Percentiles rank a stretch among this genome's conserved stretches.
These are phyloP conservation scores for Dioscorea dumetorum DNA, from an alignment of 106 monocot genomes.

Conservation along the genomic window DNA sequence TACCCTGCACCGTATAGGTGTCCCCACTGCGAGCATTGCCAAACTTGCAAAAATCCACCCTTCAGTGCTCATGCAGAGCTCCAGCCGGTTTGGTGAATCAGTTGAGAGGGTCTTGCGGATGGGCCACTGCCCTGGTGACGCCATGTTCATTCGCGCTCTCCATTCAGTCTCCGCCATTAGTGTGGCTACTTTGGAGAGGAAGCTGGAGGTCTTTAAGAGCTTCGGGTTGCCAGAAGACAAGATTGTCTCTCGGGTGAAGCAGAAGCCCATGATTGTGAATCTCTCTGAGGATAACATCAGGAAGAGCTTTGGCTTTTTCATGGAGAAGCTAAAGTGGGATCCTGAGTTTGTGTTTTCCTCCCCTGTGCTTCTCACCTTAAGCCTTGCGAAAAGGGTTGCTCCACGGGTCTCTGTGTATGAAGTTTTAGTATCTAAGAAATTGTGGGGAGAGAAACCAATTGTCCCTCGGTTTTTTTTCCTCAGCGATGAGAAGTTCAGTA, in stretches of 20 bases:
- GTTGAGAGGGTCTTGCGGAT: background rate
- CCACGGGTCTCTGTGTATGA: slow-evolving; percentile 33
- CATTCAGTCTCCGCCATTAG: slow-evolving; percentile 8
- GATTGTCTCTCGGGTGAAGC: slow-evolving; percentile 10
- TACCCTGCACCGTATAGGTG: slow-evolving; percentile 2
- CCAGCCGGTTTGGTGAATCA: background rate
- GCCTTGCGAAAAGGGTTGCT: slow-evolving; percentile 36
- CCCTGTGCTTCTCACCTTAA: slow-evolving; percentile 11
- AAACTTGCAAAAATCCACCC: slow-evolving; percentile 9
- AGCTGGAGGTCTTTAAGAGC: slow-evolving; percentile 16
- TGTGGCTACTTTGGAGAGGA: slow-evolving; percentile 8
- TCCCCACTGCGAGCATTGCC: slow-evolving; percentile 1
- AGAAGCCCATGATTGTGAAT: background rate
- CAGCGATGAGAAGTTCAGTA: slow-evolving; percentile 7
- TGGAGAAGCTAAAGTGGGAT: slow-evolving; percentile 7
- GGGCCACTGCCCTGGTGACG: slow-evolving; percentile 17
- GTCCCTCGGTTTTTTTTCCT: slow-evolving; percentile 4
- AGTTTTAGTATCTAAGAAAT: slow-evolving; percentile 6
- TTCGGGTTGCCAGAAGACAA: slow-evolving; percentile 33
- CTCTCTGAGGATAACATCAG: slow-evolving; percentile 18
- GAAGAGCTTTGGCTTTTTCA: slow-evolving; percentile 18
- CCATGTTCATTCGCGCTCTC: slow-evolving; percentile 17
- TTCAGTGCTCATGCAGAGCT: background rate
- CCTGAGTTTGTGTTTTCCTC: background rate
- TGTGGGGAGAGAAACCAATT: background rate